Base-by-base conservation (phyloP, 208 protist species). In the Acanthamoeba culbertsoni region DNA sequence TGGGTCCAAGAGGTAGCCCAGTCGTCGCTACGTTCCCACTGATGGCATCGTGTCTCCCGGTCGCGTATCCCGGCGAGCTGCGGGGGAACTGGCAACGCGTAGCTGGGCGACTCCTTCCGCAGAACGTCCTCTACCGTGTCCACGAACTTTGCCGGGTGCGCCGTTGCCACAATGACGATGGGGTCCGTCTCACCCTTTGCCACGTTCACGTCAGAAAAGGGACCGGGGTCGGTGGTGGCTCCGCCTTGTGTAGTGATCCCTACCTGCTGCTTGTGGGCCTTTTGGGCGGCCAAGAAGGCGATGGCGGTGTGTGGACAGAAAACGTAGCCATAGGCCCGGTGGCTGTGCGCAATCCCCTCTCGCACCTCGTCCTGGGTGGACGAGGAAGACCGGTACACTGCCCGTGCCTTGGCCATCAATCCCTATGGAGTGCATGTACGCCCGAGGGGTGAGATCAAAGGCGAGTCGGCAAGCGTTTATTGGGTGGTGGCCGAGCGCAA, bases 81-180 rank as follows among this genome's bases (percentile, higher is more conserved):
- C 20, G 75, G 75, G 43, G 75, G 75, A 23, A 57, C 43, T 16
- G 75, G 75, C 16, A 86, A 45, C n/a, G 23, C 5, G 42, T 35
- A 82, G 42, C 31, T 42, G 10, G 71, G 23, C 37, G 42, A 7
- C 16, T 10, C 26, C 43, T 57, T 28, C 28, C 43, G 75, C n/a
- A 86, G 43, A 4, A 43, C 42, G 18, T 31, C 57, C 53, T 90
- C 57, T 8, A 90, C 82, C 2, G 82, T 90, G 26, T 90, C 82
- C 37, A 68, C 82, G 42, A 95, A 95, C 84, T 95, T 95, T 45
- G 91, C 94, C 18, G 94, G 94, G 48, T 95, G 94, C 2, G 94
- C 94, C 37, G 94, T 95, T 7, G 94, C 90, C 12, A 86, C 33
- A 23, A 90, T 37, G 23, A 46, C 86, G 16, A 77, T 53, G 31